phyloP scores from a whole-genome alignment of 2,329 filamentous ascomycete genomes.

The Stemphylium beticola region DNA sequence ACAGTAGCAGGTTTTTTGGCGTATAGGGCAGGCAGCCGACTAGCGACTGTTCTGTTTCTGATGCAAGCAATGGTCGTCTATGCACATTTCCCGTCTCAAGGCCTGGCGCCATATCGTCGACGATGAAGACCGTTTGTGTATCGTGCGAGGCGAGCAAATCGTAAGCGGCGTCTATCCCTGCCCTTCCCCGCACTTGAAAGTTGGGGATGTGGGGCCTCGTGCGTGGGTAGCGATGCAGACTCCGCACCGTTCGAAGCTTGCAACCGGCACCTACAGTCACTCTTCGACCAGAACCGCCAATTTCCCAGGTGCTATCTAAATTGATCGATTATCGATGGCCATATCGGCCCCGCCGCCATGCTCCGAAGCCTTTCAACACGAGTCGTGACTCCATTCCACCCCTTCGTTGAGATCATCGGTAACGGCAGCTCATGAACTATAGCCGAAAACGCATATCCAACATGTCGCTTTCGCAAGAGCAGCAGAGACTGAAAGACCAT shows the following conservation, averaged over 20 bases:
- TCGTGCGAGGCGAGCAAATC: not conserved
- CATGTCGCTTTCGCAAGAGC: conserved; percentile 30
- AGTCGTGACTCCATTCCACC: not conserved
- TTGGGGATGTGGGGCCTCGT: conserved; percentile 18
- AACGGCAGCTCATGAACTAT: not conserved
- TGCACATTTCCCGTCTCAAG: not conserved
- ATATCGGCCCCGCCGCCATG: not conserved
- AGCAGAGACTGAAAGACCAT: conserved; percentile 30
- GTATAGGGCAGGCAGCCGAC: not conserved
- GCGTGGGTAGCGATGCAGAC: conserved; percentile 7
- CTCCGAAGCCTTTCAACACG: not conserved
- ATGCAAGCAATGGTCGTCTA: too few relatives aligned
- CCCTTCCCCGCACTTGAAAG: conserved; percentile 11
- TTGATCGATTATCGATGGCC: too few relatives aligned
- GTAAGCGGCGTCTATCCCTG: not conserved
- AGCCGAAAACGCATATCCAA: not conserved
- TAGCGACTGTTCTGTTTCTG: not conserved
- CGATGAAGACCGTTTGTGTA: not conserved
- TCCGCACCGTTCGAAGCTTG: not conserved
- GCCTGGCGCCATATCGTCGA: not conserved
- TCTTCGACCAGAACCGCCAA: not conserved
- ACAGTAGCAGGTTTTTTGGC: conserved; percentile 39
- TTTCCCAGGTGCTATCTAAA: too few relatives aligned
- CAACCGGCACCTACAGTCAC: not conserved
- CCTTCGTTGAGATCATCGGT: not conserved